Evolutionary conservation across 495 filamentous ascomycete genomes (phyloP).

Genomic region (Copromyces sp.): DNA sequence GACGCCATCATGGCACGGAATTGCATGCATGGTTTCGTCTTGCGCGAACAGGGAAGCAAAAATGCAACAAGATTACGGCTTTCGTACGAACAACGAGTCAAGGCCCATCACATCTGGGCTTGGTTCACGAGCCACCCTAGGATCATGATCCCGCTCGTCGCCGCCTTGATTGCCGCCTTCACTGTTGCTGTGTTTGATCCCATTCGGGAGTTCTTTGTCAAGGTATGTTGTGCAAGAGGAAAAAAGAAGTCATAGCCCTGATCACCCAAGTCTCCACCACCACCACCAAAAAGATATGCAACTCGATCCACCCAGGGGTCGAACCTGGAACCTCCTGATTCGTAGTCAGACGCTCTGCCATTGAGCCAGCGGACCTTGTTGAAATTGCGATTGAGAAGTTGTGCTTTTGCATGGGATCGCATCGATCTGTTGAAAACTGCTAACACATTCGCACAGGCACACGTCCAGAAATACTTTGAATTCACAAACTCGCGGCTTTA

Average conservation of each 20-base stretch:
- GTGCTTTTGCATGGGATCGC: neutral
- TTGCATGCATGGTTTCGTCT: slow-evolving; percentile 77
- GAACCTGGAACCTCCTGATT: neutral
- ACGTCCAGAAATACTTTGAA: slow-evolving; percentile 69
- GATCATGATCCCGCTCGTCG: slow-evolving; percentile 73
- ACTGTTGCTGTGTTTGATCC: slow-evolving; percentile 92
- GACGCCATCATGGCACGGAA: slow-evolving; percentile 81
- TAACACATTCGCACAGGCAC: slow-evolving; percentile 31
- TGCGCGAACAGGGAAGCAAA: slow-evolving; percentile 64
- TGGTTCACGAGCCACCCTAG: slow-evolving; percentile 86
- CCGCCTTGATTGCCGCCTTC: slow-evolving; percentile 69
- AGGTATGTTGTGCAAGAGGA: slow-evolving; percentile 18
- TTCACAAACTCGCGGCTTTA: slow-evolving; percentile 59
- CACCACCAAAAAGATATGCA: neutral
- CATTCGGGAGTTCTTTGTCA: slow-evolving; percentile 83
- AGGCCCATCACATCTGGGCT: slow-evolving; percentile 67
- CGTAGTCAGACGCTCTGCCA: neutral
- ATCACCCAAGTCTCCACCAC: neutral
- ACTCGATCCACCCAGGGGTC: neutral
- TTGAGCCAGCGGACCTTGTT: neutral
- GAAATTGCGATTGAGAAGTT: neutral
- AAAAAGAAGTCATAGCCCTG: neutral
- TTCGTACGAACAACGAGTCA: slow-evolving; percentile 68
- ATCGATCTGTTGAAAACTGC: neutral
- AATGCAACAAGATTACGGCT: slow-evolving; percentile 64